Evolutionary conservation across 1,284 basidiomycete genomes (phyloP), one percentile per base, ranked within the genome.

Genomic region (Leccinum subrobustum): DNA sequence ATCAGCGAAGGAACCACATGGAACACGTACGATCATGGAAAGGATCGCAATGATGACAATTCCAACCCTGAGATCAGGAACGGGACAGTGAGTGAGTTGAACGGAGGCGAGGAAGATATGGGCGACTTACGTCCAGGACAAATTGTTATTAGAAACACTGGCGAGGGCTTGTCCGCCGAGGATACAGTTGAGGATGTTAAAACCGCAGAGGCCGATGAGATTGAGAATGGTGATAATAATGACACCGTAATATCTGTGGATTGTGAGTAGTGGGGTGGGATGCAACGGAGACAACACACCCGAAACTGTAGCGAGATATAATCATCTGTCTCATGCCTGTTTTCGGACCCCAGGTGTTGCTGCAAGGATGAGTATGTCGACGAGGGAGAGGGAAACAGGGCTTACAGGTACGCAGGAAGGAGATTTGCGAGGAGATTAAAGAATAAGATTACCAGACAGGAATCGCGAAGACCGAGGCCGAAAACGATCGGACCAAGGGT

Each of bases 291-390:
- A 39, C 5, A 73, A 20, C 83, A 42, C 50, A 89, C 85, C 91
- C 92, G 70, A 93, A 92, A 39, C 84, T 87, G 73, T 88, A 91
- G 25, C 90, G 79, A 6, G 93, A 87, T 61, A 87, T 84, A 20
- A 92, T 85, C 90, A 95, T 93, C 68, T 95, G 93, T n/a, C 93
- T 83, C 77, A 95, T 83, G 8, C 93, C 94, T 0, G 91, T 79
- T 71, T 87, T 88, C 0, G 92, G 89, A n/a, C 94, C 93, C 84
- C 91, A 94, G 44, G 89, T 92, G 12, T 87, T 81, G 56, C 90
- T 92, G 57, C 5, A 52, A 54, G 37, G 35, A 54, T 59, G 5
- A 18, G 52, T 29, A 52, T n/a, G 6, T 35, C 60, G 11, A 50
- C 3, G 44, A 6, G 47, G 3, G 3, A 42, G 44, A 60, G 60